Base-by-base conservation (phyloP, 306 rosid genomes). In the Rubus idaeus region DNA sequence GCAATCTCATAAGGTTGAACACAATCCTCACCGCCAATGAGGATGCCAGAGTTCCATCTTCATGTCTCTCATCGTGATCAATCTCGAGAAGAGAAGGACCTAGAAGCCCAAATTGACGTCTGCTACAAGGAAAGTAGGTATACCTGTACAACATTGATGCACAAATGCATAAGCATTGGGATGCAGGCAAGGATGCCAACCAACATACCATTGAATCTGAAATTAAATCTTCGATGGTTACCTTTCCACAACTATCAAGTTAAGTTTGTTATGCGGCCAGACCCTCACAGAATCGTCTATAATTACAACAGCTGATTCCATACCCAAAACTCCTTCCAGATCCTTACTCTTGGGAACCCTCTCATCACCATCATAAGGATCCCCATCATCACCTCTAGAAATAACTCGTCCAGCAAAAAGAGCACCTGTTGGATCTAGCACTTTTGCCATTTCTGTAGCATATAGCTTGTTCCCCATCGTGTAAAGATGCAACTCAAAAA, bases 381-480 rank as follows among this genome's bases (percentile, higher is more conserved):
- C 98, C 58, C 90, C 86, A 67, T 92, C 97, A 84, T 96, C 99
- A 41, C 99, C 99, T 77, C 80, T 91, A 72, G 99, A 96, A 77
- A 96, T 91, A 82, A 96, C 99, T 83, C 99, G 88, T 70, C 97
- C 99, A 17, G 91, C 78, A 91, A 96, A 96, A 76, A 96, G 80
- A 61, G 69, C 85, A 57, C 97, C 97, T 60, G 82, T 91, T 16
- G 99, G 99, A 86, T 96, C 99, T 70, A 96, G 97, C 80, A 96
- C 89, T 87, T 92, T 96, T n/a, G 99, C 98, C 99, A 96, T 96
- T 87, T 96, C 96, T 26, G 99, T 96, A 6, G 99, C 99, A 81
- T 96, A 96, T 74, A 89, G 75, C 85, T 96, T 96, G 92, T 96
- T 96, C 71, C 99, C 99, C 99, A 96, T 96, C 1, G 99, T 96